A percentile compares a stretch with the other conserved stretches of the same genome.
These are phyloP conservation scores for Fomitopsis pulvina DNA, from an alignment of 768 basidiomycete species.

Conservation along the genomic window DNA sequence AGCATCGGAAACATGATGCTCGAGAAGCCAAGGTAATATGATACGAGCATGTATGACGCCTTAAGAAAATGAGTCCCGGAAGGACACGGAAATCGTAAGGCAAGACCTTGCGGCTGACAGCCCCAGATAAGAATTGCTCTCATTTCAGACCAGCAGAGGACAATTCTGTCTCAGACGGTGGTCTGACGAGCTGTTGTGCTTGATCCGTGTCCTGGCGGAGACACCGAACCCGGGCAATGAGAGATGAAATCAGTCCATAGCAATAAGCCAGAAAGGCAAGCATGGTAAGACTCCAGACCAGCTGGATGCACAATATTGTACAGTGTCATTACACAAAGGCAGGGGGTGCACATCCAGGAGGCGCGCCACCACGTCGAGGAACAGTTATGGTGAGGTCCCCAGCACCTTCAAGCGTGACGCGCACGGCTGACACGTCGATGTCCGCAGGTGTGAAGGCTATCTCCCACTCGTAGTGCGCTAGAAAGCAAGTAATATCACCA, in stretches of 20 bases:
- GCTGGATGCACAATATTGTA: not conserved
- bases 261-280: no score
- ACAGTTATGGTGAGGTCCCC: slow-evolving; percentile 11
- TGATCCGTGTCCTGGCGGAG: no score
- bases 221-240: no score
- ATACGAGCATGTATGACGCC: not conserved
- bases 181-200: no score
- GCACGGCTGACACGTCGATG: slow-evolving; percentile 46
- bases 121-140: no score
- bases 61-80: not conserved
- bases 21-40: not conserved
- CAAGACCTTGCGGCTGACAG: no score
- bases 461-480: slow-evolving; percentile 60
- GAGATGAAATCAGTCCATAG: no score
- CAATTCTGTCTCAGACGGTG: no score
- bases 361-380: slow-evolving; percentile 1
- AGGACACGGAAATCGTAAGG: not conserved
- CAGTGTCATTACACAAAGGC: not conserved
- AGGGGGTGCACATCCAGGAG: not conserved
- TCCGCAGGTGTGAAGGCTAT: slow-evolving; percentile 48
- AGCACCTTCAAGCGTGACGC: slow-evolving; percentile 35
- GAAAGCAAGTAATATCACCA: not conserved
- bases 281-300: no score
- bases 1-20: not conserved
- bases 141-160: no score